Percentiles rank a stretch among this genome's conserved stretches.
These are phyloP conservation scores for Setaria italica DNA, from an alignment of 202 grass and related monocot species.

Conservation along the genomic window DNA sequence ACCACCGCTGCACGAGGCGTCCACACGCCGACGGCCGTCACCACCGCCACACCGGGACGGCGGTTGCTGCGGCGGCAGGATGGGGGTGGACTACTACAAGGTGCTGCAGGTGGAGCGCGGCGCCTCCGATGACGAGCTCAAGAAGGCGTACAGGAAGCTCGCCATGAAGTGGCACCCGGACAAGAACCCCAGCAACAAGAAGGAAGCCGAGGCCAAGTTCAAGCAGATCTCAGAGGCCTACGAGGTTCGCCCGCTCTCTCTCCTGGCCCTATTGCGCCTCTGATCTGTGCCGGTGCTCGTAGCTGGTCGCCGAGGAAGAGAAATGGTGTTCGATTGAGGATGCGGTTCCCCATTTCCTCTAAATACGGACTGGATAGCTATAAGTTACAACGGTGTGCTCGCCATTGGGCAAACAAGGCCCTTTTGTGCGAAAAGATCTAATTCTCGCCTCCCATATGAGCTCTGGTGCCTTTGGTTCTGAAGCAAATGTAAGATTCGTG, in stretches of 20 bases:
- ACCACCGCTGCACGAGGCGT: background rate
- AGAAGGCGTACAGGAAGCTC: constrained; percentile 89
- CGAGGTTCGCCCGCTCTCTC: constrained; percentile 47
- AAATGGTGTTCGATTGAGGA: constrained; percentile 4
- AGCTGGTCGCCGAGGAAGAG: background rate
- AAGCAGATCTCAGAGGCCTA: constrained; percentile 94
- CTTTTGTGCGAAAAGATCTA: constrained; percentile 13
- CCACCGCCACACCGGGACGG: constrained; percentile 13
- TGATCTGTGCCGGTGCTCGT: constrained; percentile 31
- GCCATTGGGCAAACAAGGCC: background rate
- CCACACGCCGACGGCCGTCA: background rate
- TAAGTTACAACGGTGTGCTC: background rate
- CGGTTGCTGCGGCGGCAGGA: constrained; percentile 31
- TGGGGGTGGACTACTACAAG: constrained; percentile 93
- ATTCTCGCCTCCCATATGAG: background rate
- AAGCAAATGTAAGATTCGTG: background rate
- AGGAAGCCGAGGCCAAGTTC: constrained; percentile 90
- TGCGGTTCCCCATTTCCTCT: constrained; percentile 14
- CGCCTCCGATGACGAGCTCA: constrained; percentile 79
- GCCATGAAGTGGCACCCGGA: constrained; percentile 96
- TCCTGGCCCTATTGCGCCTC: background rate
- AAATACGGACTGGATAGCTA: background rate
- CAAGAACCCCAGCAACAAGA: constrained; percentile 82
- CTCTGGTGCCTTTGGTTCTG: constrained; percentile 32
- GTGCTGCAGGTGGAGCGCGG: constrained; percentile 71